Conservation (phyloP, 352 stramenopile species). For the Pythium rhizo-oryzae region DNA sequence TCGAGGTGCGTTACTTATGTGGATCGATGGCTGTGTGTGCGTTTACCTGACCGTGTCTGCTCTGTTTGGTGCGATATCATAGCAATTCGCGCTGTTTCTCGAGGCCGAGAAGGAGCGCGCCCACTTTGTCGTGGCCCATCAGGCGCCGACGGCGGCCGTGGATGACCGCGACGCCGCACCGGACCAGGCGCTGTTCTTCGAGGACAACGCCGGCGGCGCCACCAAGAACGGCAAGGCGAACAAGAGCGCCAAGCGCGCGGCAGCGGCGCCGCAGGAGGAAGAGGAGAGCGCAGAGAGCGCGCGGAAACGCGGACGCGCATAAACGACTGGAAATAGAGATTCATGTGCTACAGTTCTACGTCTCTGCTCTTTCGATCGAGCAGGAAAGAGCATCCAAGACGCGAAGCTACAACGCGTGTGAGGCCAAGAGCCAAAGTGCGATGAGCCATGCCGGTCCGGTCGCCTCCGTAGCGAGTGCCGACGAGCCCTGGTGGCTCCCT, state of each 20-base stretch:
- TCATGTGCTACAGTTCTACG: not conserved
- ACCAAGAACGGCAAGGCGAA: not conserved
- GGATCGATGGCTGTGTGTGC: not conserved
- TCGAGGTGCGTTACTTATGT: conserved; percentile 37
- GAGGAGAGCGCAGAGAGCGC: not conserved
- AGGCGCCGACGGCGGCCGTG: not conserved
- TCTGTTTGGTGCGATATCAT: not conserved
- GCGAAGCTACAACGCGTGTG: no score
- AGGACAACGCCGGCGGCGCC: conserved; percentile 52
- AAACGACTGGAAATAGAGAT: conserved; percentile 1
- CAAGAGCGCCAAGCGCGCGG: not conserved
- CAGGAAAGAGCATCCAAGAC: no score
- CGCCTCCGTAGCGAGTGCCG: no score
- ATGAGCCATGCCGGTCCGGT: no score
- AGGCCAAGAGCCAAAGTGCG: no score
- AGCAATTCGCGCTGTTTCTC: conserved; percentile 56
- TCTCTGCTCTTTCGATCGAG: not conserved
- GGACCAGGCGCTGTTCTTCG: conserved; percentile 50
- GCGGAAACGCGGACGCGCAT: conserved; percentile 5
- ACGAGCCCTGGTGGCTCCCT: not conserved
- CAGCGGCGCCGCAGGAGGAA: not conserved
- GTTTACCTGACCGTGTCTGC: conserved; percentile 12
- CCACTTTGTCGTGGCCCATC: conserved; percentile 27
- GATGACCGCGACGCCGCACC: conserved; percentile 1
- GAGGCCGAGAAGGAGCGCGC: conserved; percentile 28